These are phyloP conservation scores for Grosmannia clavigera DNA, from an alignment of 2,329 filamentous ascomycete genomes.

Conservation along the genomic window DNA sequence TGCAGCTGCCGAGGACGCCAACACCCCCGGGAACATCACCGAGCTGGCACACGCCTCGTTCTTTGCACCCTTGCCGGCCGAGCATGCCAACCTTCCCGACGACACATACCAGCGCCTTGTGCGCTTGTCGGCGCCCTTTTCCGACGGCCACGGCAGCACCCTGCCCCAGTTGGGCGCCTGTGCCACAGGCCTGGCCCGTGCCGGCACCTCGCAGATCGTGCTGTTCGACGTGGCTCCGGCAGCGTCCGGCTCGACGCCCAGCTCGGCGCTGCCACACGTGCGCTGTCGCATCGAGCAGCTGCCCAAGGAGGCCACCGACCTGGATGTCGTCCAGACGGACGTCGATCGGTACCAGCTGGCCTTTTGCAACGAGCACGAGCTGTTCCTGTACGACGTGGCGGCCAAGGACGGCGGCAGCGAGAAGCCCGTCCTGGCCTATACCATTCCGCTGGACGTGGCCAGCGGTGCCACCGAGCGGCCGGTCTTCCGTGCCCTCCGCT, in stretches of 20 bases:
- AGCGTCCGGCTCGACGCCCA: not conserved
- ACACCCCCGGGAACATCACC: constrained; percentile 23
- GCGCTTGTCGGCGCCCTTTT: constrained; percentile 36
- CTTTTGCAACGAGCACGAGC: constrained; percentile 65
- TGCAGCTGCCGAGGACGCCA: not conserved
- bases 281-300: constrained; percentile 36
- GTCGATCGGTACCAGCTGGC: constrained; percentile 56
- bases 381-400: constrained; percentile 52
- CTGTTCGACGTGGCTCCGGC: constrained; percentile 55
- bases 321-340: constrained; percentile 55
- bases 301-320: constrained; percentile 48
- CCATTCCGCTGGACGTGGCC: constrained; percentile 33
- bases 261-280: constrained; percentile 23
- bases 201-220: constrained; percentile 63
- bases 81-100: constrained; percentile 11
- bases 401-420: constrained; percentile 18
- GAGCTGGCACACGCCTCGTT: constrained; percentile 41
- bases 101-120: constrained; percentile 47
- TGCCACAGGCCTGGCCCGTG: constrained; percentile 63
- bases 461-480: constrained; percentile 30
- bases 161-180: constrained; percentile 58
- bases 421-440: constrained; percentile 40
- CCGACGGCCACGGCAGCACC: constrained; percentile 25
- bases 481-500: constrained; percentile 45
- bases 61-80: constrained; percentile 29